A percentile compares a stretch with the other conserved stretches of the same genome.
Conservation (phyloP, 2,329 filamentous ascomycete species). For the Aspergillus unguis region DNA sequence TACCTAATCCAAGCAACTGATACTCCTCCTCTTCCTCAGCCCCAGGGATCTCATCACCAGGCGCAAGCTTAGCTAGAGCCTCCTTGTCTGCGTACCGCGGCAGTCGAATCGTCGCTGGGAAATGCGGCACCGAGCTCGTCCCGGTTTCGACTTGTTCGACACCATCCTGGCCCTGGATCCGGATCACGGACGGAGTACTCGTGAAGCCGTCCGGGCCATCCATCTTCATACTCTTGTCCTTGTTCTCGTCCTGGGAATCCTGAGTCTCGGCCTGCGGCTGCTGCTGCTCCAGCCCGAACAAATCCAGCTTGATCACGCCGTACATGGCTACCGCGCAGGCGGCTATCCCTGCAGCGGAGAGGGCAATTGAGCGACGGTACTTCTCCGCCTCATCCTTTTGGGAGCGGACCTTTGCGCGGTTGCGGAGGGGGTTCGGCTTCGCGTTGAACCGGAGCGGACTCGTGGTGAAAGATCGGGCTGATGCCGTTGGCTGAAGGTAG, state of each 20-base stretch:
- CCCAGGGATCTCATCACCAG: slow-evolving; percentile 39
- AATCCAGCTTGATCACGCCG: slow-evolving; percentile 37
- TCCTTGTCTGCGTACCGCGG: slow-evolving; percentile 43
- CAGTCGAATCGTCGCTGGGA: slow-evolving; percentile 69
- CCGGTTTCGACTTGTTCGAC: slow-evolving; percentile 76
- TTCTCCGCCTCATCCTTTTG: slow-evolving; percentile 25
- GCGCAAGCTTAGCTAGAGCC: slow-evolving; percentile 17
- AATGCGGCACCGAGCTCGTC: slow-evolving; percentile 72
- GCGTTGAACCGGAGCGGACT: slow-evolving; percentile 24
- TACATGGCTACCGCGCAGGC: slow-evolving; percentile 41
- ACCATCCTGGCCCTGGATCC: slow-evolving; percentile 53
- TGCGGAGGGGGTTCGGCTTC: slow-evolving; percentile 29
- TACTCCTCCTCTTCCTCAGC: slow-evolving; percentile 62
- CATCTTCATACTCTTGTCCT: slow-evolving; percentile 30
- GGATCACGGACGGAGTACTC: slow-evolving; percentile 32
- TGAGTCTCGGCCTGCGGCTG: slow-evolving; percentile 11
- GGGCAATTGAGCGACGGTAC: slow-evolving; percentile 30
- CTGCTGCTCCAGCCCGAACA: slow-evolving; percentile 12
- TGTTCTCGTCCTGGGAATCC: not conserved
- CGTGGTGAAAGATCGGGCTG: slow-evolving; percentile 26
- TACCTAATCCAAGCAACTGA: slow-evolving; percentile 80
- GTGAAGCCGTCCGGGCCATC: slow-evolving; percentile 41
- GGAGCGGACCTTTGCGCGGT: slow-evolving; percentile 17
- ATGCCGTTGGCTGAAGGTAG: slow-evolving; percentile 12
- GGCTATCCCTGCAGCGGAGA: slow-evolving; percentile 39